Conservation (phyloP, 495 filamentous ascomycete genomes). For the Neurospora terricola region DNA sequence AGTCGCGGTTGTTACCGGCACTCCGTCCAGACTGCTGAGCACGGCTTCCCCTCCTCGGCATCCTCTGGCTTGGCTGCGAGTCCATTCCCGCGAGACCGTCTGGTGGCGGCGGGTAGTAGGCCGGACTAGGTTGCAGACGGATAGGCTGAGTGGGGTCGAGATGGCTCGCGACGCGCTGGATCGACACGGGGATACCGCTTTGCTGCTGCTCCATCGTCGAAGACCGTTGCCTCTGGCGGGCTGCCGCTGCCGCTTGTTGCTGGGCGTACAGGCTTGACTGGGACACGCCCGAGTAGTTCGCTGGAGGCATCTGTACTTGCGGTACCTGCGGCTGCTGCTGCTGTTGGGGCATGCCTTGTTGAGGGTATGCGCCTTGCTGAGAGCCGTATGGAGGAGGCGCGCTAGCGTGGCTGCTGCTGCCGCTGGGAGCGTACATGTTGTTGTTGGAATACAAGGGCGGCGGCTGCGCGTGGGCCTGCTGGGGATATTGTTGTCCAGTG, state of each 20-base stretch:
- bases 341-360: constrained; percentile 53
- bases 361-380: constrained; percentile 58
- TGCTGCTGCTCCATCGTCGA: constrained; percentile 92
- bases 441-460: constrained; percentile 61
- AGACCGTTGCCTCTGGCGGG: constrained; percentile 67
- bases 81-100: constrained; percentile 57
- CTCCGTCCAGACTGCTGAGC: constrained; percentile 42
- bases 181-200: constrained; percentile 80
- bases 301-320: constrained; percentile 52
- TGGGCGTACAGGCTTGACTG: constrained; percentile 74
- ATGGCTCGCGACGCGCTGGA: constrained; percentile 94
- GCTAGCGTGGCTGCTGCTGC: constrained; percentile 46
- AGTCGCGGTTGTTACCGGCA: constrained; percentile 62
- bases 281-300: constrained; percentile 48
- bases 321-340: constrained; percentile 35
- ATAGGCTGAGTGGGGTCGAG: constrained; percentile 94
- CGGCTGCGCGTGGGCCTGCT: constrained; percentile 31
- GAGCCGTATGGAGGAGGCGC: constrained; percentile 81
- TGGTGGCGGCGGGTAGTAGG: constrained; percentile 93
- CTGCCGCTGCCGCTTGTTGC: constrained; percentile 58
- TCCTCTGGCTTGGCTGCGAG: constrained; percentile 48
- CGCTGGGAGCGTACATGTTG: constrained; percentile 64
- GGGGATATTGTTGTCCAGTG: constrained; percentile 30
- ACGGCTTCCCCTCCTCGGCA: constrained; percentile 69
- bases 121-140: constrained; percentile 86